Evolutionary conservation across 2,329 filamentous ascomycete species (phyloP).

Genomic region (Neospermospora avenae): DNA sequence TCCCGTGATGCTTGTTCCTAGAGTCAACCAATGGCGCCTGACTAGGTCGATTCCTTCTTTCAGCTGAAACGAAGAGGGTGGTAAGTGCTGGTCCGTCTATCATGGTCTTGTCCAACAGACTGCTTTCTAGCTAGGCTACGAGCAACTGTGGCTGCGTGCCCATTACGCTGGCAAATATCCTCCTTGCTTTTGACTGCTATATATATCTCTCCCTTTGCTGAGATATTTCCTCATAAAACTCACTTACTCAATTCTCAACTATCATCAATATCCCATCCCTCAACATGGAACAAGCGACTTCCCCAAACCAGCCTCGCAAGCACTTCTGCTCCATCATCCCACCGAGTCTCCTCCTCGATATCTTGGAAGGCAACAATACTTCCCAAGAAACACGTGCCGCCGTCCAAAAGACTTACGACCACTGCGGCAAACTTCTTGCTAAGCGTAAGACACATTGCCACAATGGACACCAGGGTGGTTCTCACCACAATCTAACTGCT

Average conservation of each 20-base stretch:
- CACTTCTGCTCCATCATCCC: constrained; percentile 13
- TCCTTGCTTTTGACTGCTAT: neutral
- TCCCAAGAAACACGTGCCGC: constrained; percentile 10
- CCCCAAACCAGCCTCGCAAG: neutral
- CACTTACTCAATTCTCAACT: neutral
- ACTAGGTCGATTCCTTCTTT: neutral
- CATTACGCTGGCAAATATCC: neutral
- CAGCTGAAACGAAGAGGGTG: neutral
- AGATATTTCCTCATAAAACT: neutral
- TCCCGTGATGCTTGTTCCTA: neutral
- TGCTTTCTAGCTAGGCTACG: neutral
- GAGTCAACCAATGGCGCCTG: neutral
- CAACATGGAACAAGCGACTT: neutral
- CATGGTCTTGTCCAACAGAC: neutral
- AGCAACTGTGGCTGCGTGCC: neutral
- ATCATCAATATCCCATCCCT: neutral
- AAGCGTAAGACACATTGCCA: constrained; percentile 1
- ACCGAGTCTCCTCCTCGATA: constrained; percentile 9
- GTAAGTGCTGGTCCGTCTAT: neutral
- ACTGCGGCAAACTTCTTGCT: constrained; percentile 8
- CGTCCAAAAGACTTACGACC: constrained; percentile 10
- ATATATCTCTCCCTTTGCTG: neutral
- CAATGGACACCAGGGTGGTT: neutral
- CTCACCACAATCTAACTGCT: neutral
- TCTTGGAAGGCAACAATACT: constrained; percentile 5